Base-by-base conservation (phyloP, 2,329 filamentous ascomycete genomes). In the Furcasterigmium furcatum region DNA sequence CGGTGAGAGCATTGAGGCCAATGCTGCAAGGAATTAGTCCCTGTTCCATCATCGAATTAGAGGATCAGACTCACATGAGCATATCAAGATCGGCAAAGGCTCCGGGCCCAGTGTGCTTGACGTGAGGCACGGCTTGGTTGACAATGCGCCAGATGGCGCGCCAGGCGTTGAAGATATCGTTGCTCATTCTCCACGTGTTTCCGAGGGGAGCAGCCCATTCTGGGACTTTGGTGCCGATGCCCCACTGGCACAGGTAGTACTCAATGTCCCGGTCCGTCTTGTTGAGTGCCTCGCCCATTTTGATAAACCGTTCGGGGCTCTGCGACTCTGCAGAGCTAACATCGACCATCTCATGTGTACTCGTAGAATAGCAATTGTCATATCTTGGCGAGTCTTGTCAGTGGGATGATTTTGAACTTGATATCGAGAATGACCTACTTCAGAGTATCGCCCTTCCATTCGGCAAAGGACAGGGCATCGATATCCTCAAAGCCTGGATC, bases 201-300 rank as follows among this genome's bases (percentile, higher is more conserved):
- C 71, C 71, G 4, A 77, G 60, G 1, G 58, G 56, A 2, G 72
- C 63, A 1, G 73, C 72, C 72, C 74, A 78, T 5, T 65, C 61
- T 0, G 71, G 69, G 1, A 76, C 64, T 38, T 77, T 65, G 21
- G 67, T 55, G 2, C 73, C 74, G 5, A 77, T 62, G 1, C 74
- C 75, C 75, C 75, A 79, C 54, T 79, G 75, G 49, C 75, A 79
- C 9, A 77, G 64, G 29, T 73, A 72, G 47, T 76, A 77, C 4
- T 72, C 55, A 2, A 77, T 70, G 5, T 68, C 58, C 1, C 69
- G 64, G n/a, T 66, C 56, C 1, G 67, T 62, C 0, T 57, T 53
- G 4, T 67, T 59, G 1, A 78, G 57, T 0, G 68, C 65, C 0
- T 59, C 53, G 1, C 68, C 69, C 73, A 78, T 79, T 38, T 66